These are phyloP conservation scores for Xanthoconium stramineum DNA, from an alignment of 768 basidiomycete genomes.

Conservation along the genomic window DNA sequence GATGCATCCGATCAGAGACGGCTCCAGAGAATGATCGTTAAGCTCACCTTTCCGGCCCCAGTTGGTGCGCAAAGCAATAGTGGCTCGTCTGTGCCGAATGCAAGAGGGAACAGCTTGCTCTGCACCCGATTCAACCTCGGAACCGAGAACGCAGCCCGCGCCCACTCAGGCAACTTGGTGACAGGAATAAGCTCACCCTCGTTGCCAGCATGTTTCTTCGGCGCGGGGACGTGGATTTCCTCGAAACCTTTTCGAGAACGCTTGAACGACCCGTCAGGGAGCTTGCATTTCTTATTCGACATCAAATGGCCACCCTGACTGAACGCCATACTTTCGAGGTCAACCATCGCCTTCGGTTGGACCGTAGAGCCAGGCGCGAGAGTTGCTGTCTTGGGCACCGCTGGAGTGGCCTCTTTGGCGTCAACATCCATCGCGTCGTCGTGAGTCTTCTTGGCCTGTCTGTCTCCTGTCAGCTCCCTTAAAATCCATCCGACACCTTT, in stretches of 20 bases:
- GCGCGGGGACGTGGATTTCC: constrained; percentile 95
- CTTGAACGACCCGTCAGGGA: constrained; percentile 97
- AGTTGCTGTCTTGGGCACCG: constrained; percentile 78
- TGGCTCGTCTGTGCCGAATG: constrained; percentile 94
- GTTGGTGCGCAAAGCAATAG: constrained; percentile 96
- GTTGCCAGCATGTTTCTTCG: constrained; percentile 66
- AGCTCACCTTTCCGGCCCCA: constrained; percentile 93
- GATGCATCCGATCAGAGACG: constrained; percentile 11
- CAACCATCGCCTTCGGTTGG: constrained; percentile 81
- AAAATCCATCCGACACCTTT: constrained; percentile 96
- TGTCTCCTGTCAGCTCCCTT: constrained; percentile 80
- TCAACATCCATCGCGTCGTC: constrained; percentile 81
- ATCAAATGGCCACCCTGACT: constrained; percentile 94
- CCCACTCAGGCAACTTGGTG: constrained; percentile 77
- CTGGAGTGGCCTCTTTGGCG: constrained; percentile 40
- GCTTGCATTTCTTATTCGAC: constrained; percentile 98
- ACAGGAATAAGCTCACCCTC: constrained; percentile 73
- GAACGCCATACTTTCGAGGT: constrained; percentile 95
- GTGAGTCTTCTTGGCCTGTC: constrained; percentile 51
- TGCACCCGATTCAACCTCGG: constrained; percentile 86
- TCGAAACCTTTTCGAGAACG: constrained; percentile 95
- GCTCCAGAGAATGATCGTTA: neutral
- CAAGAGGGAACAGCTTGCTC: constrained; percentile 88
- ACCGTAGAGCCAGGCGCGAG: constrained; percentile 84
- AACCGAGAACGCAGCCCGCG: constrained; percentile 81